Evolutionary conservation across 306 rosid species (phyloP).

Genomic region (Ormosia semicastrata): DNA sequence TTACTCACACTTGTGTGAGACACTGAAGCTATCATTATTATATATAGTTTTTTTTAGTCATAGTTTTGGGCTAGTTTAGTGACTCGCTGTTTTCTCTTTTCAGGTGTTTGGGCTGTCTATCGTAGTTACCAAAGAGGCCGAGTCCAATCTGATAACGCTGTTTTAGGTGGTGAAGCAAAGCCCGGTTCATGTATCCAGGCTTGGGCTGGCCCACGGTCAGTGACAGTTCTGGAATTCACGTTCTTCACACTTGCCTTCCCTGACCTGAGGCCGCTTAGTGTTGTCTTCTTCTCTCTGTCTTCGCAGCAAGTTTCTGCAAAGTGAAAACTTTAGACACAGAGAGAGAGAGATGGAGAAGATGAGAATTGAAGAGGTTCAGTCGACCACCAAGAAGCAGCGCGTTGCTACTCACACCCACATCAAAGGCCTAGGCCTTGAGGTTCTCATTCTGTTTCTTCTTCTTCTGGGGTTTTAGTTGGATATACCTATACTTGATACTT

Average conservation of each 20-base stretch:
- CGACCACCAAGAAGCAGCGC: slow-evolving; percentile 79
- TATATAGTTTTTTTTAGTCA: too few species aligned
- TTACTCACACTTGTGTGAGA: too few species aligned
- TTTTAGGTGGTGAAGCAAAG: neutral
- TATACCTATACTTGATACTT: neutral
- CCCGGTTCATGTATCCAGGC: neutral
- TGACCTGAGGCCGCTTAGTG: too few species aligned
- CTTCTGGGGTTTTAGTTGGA: slow-evolving; percentile 5
- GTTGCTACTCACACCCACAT: slow-evolving; percentile 60
- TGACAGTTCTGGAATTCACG: too few species aligned
- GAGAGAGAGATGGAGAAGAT: slow-evolving; percentile 46
- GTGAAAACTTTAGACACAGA: neutral
- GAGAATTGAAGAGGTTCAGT: slow-evolving; percentile 88
- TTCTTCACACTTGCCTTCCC: too few species aligned
- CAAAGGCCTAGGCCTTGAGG: slow-evolving; percentile 96
- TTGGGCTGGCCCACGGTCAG: neutral
- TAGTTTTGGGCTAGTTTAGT: too few species aligned
- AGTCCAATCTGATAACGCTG: too few species aligned
- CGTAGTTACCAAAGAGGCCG: too few species aligned
- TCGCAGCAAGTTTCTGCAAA: neutral
- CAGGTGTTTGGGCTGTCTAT: too few species aligned
- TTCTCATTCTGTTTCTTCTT: slow-evolving; percentile 21
- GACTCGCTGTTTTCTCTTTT: too few species aligned
- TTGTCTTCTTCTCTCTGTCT: too few species aligned
- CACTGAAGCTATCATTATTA: too few species aligned